Percentiles rank a stretch among this genome's conserved stretches.
These are phyloP conservation scores for Allium cepa DNA, from an alignment of 106 monocot species.

Conservation along the genomic window DNA sequence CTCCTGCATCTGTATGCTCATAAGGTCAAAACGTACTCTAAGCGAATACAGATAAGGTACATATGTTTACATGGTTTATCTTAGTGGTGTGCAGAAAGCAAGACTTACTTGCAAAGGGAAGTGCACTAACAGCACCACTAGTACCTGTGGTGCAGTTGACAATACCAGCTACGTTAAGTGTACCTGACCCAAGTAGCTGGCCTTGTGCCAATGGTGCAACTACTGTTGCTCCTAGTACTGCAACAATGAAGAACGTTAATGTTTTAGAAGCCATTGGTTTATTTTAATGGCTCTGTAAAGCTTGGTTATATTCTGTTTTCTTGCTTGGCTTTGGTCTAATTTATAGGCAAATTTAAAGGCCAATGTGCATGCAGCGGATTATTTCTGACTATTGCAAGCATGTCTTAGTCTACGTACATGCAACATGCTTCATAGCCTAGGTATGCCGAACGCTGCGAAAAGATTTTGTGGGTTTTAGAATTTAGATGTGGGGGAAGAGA, in stretches of 20 bases:
- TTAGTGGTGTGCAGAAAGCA: background rate
- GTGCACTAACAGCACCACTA: slow-evolving; percentile 1
- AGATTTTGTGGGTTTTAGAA: background rate
- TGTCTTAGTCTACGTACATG: slow-evolving; percentile 1
- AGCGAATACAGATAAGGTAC: background rate
- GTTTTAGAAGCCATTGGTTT: slow-evolving; percentile 13
- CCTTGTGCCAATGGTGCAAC: slow-evolving; percentile 17
- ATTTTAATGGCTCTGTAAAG: background rate
- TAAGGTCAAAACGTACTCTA: background rate
- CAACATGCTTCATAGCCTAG: background rate
- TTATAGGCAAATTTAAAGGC: slow-evolving; percentile 8
- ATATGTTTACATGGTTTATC: background rate
- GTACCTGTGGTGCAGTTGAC: slow-evolving; percentile 25
- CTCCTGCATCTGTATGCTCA: slow-evolving; percentile 30
- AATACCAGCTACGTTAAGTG: slow-evolving; percentile 27
- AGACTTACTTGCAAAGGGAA: slow-evolving; percentile 31
- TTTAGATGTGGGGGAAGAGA: background rate
- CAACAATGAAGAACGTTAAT: slow-evolving; percentile 9
- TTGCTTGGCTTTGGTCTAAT: background rate
- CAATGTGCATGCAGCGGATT: slow-evolving; percentile 2
- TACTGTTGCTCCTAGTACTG: background rate
- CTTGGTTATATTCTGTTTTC: background rate
- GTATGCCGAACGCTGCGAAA: too few species aligned
- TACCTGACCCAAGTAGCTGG: slow-evolving; percentile 25
- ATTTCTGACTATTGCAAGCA: slow-evolving; percentile 3